Evolutionary conservation across 306 rosid species (phyloP).

Genomic region (Fragaria nilgerrensis): DNA sequence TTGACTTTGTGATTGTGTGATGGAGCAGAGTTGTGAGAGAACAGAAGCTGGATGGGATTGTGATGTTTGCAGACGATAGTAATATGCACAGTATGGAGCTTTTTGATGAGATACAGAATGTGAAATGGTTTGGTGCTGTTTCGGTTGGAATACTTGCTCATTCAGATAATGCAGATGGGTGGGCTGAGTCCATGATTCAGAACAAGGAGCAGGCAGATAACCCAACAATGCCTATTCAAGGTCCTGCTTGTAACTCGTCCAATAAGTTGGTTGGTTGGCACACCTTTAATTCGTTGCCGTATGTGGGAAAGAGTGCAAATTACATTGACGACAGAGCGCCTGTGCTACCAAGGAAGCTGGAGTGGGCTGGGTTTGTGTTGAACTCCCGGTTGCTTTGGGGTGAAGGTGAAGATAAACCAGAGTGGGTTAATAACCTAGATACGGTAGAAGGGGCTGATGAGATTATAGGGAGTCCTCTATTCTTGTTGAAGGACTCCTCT

Average conservation of each 20-base stretch:
- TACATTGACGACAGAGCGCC: constrained; percentile 76
- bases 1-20: constrained; percentile 31
- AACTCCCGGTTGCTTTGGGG: constrained; percentile 84
- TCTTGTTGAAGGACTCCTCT: constrained; percentile 69
- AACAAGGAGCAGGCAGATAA: constrained; percentile 48
- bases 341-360: constrained; percentile 83
- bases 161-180: constrained; percentile 40
- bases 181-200: constrained; percentile 24
- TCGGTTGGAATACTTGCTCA: constrained; percentile 89
- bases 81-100: constrained; percentile 97
- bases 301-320: constrained; percentile 63
- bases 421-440: constrained; percentile 80
- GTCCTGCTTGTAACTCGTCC: constrained; percentile 94
- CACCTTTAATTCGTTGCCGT: constrained; percentile 71
- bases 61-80: constrained; percentile 96
- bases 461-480: constrained; percentile 71
- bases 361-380: constrained; percentile 97
- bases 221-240: constrained; percentile 68
- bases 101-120: constrained; percentile 82
- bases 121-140: constrained; percentile 89
- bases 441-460: constrained; percentile 46
- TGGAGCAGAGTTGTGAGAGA: constrained; percentile 77
- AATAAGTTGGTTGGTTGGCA: constrained; percentile 92
- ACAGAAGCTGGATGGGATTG: constrained; percentile 81
- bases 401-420: constrained; percentile 75